Base-by-base conservation (phyloP, 257 asterid species). In the Solanum microdontum region DNA sequence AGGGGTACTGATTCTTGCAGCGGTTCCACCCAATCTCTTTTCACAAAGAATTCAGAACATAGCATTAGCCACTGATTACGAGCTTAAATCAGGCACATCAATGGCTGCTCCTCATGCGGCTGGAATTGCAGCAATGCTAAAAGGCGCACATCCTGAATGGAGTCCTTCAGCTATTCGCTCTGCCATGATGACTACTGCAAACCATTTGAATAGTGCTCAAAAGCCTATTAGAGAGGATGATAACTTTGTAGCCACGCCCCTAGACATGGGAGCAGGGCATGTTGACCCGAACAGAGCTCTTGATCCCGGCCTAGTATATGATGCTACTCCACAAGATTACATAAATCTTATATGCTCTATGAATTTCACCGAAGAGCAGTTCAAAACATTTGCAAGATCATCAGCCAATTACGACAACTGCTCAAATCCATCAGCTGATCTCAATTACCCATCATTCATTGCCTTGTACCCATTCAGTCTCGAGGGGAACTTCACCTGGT, bases 401-500 rank as follows among this genome's bases (percentile, higher is more conserved):
- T 85, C 86, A 32, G 48, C 82, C 30, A 36, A 37, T 0, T 68
- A 28, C 6, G 33, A 74, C 5, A 55, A 48, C 36, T 89, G 89
- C 74, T 84, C 76, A 64, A 89, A 68, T 28, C 88, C 83, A 15
- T 66, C 84, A 7, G 19, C 60, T 1, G 91, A 89, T 77, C 40
- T 89, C 23, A 89, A 89, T 7, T 87, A 89, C 64, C 91, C 90
- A 3, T 79, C 91, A 9, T 89, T 89, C 28, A 74, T 84, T 19
- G 87, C 73, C 8, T 19, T 77, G 8, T 60, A 68, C 23, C 75
- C 75, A 0, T 13, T 37, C 40, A 26, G 36, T 9, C n/a, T 8
- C 2, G 9, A 36, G 19, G 79, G 37, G 4, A n/a, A 36, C 32
- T 5, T 48, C 26, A 23, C 17, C 6, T 23, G 8, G 36, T 21